Evolutionary conservation across 1,284 basidiomycete genomes (phyloP), one percentile per base, ranked within the genome.

Genomic region (Sporisorium iseilematis-ciliati): DNA sequence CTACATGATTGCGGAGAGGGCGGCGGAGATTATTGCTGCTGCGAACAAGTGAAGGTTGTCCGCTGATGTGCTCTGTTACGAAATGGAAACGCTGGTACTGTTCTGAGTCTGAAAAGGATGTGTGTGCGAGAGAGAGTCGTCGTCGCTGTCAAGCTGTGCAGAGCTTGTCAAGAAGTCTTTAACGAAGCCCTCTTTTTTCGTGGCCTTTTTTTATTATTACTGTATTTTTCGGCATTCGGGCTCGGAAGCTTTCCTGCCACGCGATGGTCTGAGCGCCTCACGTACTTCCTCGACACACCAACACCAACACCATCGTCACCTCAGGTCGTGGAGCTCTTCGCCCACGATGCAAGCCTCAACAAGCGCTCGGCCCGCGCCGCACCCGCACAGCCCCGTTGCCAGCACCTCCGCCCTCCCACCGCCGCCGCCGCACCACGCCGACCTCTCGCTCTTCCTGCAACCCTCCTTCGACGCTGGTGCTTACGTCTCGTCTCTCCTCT

Each of bases 1-100:
- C 45, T 80, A 80, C 50, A 80, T 80, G 78, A 66, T 80, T 23
- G 78, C 78, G 16, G 73, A 75, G 46, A 51, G 65, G 23, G 74
- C 74, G 3, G 74, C 74, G 6, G 59, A 63, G 14, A 59, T 76
- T 21, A 62, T 76, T 45, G 31, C 42, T 35, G 63, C 59, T 48
- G 70, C 63, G 2, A 65, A 71, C 54, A 26, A 52, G 25, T 68
- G 40, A 53, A 7, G 7, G 14, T 21, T 38, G 33, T 33, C 33
- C 43, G 21, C 43, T 41, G 43, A 23, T 45, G 43, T 45, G 5
- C n/a, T 45, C 33, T 33, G 35, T 38, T 12, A 16, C 4, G 35
- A 38, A 38, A 38, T 38, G 35, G 35, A 38, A 38, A 16, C 14
- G 14, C 12, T 14, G 35, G 35, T 33, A 12, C 10, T 11, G 7